Evolutionary conservation across 73 alveolate species (phyloP), one percentile per base, ranked within the genome.

Genomic region (Breviolum minutum): DNA sequence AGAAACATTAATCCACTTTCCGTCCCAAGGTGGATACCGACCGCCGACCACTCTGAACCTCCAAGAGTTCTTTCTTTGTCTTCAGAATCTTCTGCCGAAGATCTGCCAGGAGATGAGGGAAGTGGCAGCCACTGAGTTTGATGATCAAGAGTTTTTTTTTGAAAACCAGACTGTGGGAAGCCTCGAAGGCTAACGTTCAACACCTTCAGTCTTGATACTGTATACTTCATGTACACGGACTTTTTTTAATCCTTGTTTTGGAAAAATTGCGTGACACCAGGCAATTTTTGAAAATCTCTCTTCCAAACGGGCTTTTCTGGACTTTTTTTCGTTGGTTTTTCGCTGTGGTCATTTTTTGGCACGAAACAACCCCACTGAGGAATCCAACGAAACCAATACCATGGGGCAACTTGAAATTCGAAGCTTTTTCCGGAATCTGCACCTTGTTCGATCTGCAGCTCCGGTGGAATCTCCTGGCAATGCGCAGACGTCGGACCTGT

Each of bases 51-150:
- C 22, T 74, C 54, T 22, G 84, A 26, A 27, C 98, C 98, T 92
- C 98, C 68, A 92, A 66, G 9, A 92, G 90, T 30, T 92, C 90
- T 69, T 76, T 92, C 87, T 92, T 92, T 27, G 81, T 92, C 98
- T 92, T 92, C 82, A 92, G 98, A 64, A 92, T 80, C n/a, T 92
- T 68, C 66, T 80, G 89, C 79, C 98, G 98, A 79, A 92, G 68
- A 92, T 92, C 98, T 92, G 54, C 66, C 63, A 30, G 14, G 95
- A 22, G 24, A 16, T 24, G 62, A 54, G 30, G 26, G 12, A 8
- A n/a, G n/a, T n/a, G n/a, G n/a, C n/a, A n/a, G n/a, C n/a, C n/a
- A n/a, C n/a, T n/a, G n/a, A n/a, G n/a, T n/a, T n/a, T n/a, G n/a
- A n/a, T n/a, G n/a, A n/a, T n/a, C n/a, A n/a, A n/a, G n/a, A n/a